Percentiles rank a stretch among this genome's conserved stretches.
Evolutionary conservation across 2,329 filamentous ascomycete genomes (phyloP).

Genomic region (Aureobasidium sp.): DNA sequence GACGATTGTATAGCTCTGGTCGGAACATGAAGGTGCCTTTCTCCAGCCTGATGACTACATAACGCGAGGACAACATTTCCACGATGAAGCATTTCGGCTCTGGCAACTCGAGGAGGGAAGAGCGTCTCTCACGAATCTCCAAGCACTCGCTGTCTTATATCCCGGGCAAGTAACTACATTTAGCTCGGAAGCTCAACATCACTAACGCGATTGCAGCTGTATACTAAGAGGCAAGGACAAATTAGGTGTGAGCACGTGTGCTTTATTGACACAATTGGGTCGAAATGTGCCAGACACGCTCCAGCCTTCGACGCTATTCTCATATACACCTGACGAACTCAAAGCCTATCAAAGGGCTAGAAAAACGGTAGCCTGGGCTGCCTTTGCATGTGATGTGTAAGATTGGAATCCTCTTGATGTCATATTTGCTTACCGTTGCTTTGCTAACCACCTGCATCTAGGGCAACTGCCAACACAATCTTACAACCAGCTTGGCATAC

Average conservation of each 20-base stretch:
- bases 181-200: no score
- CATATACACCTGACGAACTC: background rate
- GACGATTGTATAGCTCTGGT: constrained; percentile 3
- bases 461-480: constrained; percentile 2
- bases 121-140: background rate
- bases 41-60: constrained; percentile 5
- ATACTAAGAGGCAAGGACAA: constrained; percentile 3
- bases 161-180: background rate
- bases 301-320: background rate
- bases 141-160: background rate
- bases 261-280: background rate
- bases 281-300: background rate
- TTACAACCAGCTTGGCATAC: background rate
- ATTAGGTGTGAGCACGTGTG: background rate
- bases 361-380: background rate
- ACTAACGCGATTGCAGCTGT: constrained; percentile 1
- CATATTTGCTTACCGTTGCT: background rate
- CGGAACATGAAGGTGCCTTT: constrained; percentile 12
- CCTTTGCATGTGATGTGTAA: constrained; percentile 8
- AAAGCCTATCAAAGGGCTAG: background rate
- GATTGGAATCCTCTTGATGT: background rate
- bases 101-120: constrained; percentile 11
- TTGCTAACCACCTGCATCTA: background rate
- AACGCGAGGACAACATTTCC: constrained; percentile 12
- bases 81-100: constrained; percentile 12